Evolutionary conservation across 305 asterid genomes (phyloP), one percentile per base, ranked within the genome.

Genomic region (Euphrasia arctica): DNA sequence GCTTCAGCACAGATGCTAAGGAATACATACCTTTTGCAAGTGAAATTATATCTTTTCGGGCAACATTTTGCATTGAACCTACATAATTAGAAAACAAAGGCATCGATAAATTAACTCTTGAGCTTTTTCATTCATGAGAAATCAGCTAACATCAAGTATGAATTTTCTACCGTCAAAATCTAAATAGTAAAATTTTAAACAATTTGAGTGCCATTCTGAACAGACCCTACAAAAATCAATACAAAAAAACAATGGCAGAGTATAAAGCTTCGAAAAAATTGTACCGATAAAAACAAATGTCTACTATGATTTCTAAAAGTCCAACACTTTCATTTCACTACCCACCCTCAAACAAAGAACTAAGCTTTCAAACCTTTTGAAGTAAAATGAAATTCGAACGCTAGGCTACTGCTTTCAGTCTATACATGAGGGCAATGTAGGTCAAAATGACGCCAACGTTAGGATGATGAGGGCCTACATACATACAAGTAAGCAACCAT

Each of bases 391-490:
- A 85, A 76, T 96, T 93, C 9, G 99, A 84, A 59, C 67, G 83
- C 80, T 90, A 95, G 43, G 47, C 72, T 41, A 68, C 71, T 65
- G 99, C 84, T 79, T 88, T 90, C 59, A 54, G 79, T 47, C 85
- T 84, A 72, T 83, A 88, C 99, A 93, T 86, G 75, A 88, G 95
- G 50, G 92, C 92, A 61, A 90, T 82, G 91, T 96, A 90, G 56
- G 95, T 93, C 81, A 93, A 81, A 60, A 90, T 63, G 45, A 83
- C 85, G 72, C 97, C 97, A 70, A 93, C 85, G 75, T 90, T 93
- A 57, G 92, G 95, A 75, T 93, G 97, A 64, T 73, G 84, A 65
- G 81, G 61, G 29, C 97, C 97, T 90, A 66, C 69, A 72, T 48
- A 72, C 32, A 72, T 36, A 18, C 22, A 18, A 18, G 22, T 18